Base-by-base conservation (phyloP, 345 rosid species). In the Psidium guajava region DNA sequence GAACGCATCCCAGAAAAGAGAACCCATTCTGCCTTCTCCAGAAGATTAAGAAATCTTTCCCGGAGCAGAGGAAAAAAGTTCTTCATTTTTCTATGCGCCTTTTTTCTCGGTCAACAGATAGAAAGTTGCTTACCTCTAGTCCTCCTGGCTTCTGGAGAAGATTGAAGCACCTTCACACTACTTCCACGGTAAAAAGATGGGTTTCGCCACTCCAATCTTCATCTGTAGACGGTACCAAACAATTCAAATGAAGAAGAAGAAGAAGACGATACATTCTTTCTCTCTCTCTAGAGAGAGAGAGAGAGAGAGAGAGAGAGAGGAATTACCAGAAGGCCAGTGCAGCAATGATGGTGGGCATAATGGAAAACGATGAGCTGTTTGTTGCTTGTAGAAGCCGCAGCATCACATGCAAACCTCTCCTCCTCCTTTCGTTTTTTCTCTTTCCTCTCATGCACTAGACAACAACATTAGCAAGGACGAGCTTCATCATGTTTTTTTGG, bases 311-410 rank as follows among this genome's bases (percentile, higher is more conserved):
- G 40, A 27, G 49, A 82, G 54, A 20, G 57, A 28, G 77, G 74
- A 82, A 58, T 59, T 55, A 74, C 80, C 47, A 69, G 25, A 36
- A 69, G 47, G 25, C 9, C 80, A 36, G 80, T 36, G 44, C 47
- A 18, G 47, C 24, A 69, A 32, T 69, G 47, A 69, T 69, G 47
- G 80, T n/a, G 44, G 47, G 24, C 54, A 82, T 18, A 54, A 50
- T 40, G 58, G 57, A 15, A 36, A 83, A 85, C 54, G 50, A 84
- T 89, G 93, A 90, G 91, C 90, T 89, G 92, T 86, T 80, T 52
- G 61, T 91, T 91, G 89, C 93, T 90, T 90, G 82, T 77, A 87
- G 36, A 36, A 36, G 85, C 40, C 61, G 86, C 94, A 88, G 88
- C 88, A 85, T 89, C 93, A 89, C 93, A 91, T 89, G 91, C 90